Evolutionary conservation across 805 yeast genomes (phyloP).

Genomic region (Lachancea nothofagi): DNA sequence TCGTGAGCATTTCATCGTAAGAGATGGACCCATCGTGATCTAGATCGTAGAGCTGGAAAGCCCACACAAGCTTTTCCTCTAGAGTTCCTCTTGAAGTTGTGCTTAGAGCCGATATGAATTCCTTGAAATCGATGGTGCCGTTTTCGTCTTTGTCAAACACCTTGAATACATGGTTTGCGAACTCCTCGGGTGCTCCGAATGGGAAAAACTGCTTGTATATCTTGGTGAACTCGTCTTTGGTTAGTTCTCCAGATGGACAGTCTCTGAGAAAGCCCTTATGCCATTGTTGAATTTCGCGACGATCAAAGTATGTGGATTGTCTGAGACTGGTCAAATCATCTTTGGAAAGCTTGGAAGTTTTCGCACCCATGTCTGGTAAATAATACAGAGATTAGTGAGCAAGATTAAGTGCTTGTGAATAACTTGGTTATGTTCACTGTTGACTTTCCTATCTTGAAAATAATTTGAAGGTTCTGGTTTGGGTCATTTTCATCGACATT

Average conservation of each 20-base stretch:
- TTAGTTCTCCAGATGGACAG: constrained; percentile 85
- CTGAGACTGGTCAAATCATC: constrained; percentile 82
- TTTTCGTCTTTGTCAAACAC: constrained; percentile 80
- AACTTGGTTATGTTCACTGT: no score
- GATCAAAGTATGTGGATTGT: constrained; percentile 84
- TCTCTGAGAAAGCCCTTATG: constrained; percentile 92
- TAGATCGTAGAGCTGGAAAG: constrained; percentile 81
- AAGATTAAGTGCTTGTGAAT: no score
- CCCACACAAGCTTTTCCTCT: constrained; percentile 85
- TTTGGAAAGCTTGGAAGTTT: constrained; percentile 85
- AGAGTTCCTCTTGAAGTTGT: constrained; percentile 79
- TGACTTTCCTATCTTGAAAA: no score
- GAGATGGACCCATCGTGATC: constrained; percentile 71
- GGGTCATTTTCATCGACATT: no score
- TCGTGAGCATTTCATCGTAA: constrained; percentile 72
- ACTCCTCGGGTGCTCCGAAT: constrained; percentile 93
- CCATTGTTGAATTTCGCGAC: constrained; percentile 96
- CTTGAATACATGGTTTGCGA: constrained; percentile 79
- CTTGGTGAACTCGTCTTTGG: constrained; percentile 81
- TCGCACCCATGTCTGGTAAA: constrained; percentile 68
- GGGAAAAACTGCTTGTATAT: constrained; percentile 97
- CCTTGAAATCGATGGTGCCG: constrained; percentile 85
- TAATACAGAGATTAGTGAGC: no score
- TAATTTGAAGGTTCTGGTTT: no score
- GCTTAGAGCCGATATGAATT: constrained; percentile 82